A percentile compares a stretch with the other conserved stretches of the same genome.
Evolutionary conservation across 192 early-diverging fungal genomes (phyloP).

Genomic region (Gonapodya prolifera): DNA sequence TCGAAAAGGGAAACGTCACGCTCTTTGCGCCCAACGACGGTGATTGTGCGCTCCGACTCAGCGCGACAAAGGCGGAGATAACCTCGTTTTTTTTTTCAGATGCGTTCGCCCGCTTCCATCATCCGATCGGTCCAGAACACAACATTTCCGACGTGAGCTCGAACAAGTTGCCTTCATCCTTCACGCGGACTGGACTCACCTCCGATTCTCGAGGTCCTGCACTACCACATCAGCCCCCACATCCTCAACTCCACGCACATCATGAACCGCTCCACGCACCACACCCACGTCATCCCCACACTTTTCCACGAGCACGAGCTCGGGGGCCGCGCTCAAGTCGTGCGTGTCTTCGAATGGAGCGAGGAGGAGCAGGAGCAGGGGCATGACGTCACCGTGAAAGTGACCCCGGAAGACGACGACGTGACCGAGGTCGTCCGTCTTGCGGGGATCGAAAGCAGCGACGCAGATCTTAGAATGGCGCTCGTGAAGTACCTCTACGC

Average conservation of each 20-base stretch:
- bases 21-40: constrained; percentile 3
- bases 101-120: background rate
- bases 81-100: background rate
- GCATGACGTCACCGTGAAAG: too few relatives aligned
- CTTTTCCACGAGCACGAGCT: background rate
- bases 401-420: too few relatives aligned
- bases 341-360: background rate
- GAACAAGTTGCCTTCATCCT: too few relatives aligned
- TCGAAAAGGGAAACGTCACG: background rate
- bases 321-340: background rate
- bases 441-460: too few relatives aligned
- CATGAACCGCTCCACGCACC: background rate
- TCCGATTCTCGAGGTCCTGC: too few relatives aligned
- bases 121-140: too few relatives aligned
- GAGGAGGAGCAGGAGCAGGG: background rate
- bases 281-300: background rate
- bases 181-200: too few relatives aligned
- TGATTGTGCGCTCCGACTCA: background rate
- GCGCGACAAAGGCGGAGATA: background rate
- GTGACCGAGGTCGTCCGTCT: too few relatives aligned
- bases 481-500: too few relatives aligned
- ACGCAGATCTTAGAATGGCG: too few relatives aligned
- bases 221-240: background rate
- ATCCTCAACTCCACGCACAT: background rate
- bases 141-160: too few relatives aligned